Percentiles rank a stretch among this genome's conserved stretches.
Evolutionary conservation across 257 asterid species (phyloP).

Genomic region (Avicennia marina): DNA sequence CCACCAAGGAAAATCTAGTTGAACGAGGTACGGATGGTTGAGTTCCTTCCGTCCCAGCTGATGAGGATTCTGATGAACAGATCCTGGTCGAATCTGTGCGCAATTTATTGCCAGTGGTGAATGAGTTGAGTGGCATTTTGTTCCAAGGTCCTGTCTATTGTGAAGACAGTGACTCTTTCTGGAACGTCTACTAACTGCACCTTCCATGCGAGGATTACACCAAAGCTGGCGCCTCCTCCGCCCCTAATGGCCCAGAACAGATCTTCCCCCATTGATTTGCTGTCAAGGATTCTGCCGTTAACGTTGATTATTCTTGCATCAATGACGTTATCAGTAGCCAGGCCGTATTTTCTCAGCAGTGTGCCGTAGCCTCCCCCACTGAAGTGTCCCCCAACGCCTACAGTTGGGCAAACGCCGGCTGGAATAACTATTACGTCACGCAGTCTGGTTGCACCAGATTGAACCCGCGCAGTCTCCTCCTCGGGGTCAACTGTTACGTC

Average conservation of each 20-base stretch:
- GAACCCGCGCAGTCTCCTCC: constrained; percentile 26
- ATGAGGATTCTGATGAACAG: too few species aligned
- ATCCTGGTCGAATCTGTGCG: not conserved
- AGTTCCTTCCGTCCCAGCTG: not conserved
- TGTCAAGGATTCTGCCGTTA: constrained; percentile 23
- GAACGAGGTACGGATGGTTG: constrained; percentile 11
- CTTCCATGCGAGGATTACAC: constrained; percentile 29
- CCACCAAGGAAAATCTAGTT: constrained; percentile 17
- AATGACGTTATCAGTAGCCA: constrained; percentile 31
- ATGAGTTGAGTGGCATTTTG: constrained; percentile 14
- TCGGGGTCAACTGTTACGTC: constrained; percentile 4
- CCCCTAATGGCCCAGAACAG: constrained; percentile 38
- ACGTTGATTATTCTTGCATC: constrained; percentile 29
- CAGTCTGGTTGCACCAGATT: constrained; percentile 26
- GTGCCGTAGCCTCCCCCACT: too few species aligned
- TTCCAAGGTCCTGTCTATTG: constrained; percentile 13
- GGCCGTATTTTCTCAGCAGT: constrained; percentile 27
- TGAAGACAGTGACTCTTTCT: constrained; percentile 16
- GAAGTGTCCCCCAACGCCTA: too few species aligned
- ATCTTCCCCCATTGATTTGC: constrained; percentile 29
- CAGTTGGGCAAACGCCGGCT: constrained; percentile 16
- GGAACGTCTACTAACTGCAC: constrained; percentile 19
- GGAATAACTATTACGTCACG: constrained; percentile 19
- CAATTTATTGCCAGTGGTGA: constrained; percentile 25
- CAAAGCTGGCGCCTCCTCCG: constrained; percentile 32